These are phyloP conservation scores for Trichoderma sp. DNA, from an alignment of 2,329 filamentous ascomycete species.

Conservation along the genomic window DNA sequence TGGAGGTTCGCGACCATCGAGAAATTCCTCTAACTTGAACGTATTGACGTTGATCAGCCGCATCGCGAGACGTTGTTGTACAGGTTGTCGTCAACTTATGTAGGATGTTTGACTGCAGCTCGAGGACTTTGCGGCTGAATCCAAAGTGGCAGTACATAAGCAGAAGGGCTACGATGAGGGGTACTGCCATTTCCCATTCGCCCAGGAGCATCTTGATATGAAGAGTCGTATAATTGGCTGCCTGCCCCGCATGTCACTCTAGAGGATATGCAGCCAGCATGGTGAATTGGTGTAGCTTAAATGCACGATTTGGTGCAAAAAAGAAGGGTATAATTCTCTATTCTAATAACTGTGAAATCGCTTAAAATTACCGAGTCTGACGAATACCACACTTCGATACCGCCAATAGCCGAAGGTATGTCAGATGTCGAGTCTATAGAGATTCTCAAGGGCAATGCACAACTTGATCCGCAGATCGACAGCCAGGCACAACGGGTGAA, in stretches of 20 bases:
- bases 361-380: too few species aligned
- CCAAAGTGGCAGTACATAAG: not conserved
- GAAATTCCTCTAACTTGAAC: conserved; percentile 23
- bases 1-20: conserved; percentile 20
- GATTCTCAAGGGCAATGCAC: not conserved
- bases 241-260: not conserved
- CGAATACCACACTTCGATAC: too few species aligned
- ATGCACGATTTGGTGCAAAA: not conserved
- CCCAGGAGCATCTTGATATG: not conserved
- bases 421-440: not conserved
- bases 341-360: not conserved
- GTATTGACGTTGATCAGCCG: conserved; percentile 26
- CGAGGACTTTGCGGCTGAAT: not conserved
- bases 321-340: not conserved
- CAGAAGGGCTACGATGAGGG: not conserved
- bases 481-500: too few species aligned
- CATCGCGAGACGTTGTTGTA: conserved; percentile 19
- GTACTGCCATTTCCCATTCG: not conserved
- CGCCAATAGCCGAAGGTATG: too few species aligned
- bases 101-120: not conserved
- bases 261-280: not conserved
- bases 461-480: not conserved
- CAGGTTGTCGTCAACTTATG: not conserved
- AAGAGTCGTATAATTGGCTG: not conserved
- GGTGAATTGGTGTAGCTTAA: not conserved